Percentiles rank a stretch among this genome's conserved stretches.
Evolutionary conservation across 345 rosid species (phyloP).

Genomic region (Murraya paniculata): DNA sequence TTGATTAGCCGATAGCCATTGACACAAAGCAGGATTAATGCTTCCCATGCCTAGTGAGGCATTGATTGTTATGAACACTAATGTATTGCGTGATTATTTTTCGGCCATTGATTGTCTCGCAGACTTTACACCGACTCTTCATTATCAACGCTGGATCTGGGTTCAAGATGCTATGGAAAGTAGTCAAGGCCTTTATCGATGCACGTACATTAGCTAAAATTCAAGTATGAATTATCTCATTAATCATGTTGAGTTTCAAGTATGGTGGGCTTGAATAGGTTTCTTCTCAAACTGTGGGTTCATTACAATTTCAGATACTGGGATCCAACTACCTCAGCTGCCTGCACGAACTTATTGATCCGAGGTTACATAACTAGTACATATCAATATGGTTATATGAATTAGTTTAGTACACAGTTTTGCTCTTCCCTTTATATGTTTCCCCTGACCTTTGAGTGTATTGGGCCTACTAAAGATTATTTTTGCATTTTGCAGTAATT

Average conservation of each 20-base stretch:
- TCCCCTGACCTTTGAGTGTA: neutral
- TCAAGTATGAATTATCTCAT: constrained; percentile 30
- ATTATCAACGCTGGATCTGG: constrained; percentile 67
- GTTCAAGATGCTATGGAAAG: constrained; percentile 64
- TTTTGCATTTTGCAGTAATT: constrained; percentile 35
- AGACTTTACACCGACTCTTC: constrained; percentile 50
- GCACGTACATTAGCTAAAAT: constrained; percentile 52
- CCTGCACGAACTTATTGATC: constrained; percentile 48
- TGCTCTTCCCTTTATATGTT: neutral
- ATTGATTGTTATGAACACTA: neutral
- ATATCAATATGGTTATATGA: neutral
- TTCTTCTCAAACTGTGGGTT: neutral
- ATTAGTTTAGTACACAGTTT: neutral
- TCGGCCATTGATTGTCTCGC: constrained; percentile 4
- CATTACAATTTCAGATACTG: constrained; percentile 40
- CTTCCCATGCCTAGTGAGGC: neutral
- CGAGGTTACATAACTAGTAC: constrained; percentile 28
- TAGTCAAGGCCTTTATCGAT: constrained; percentile 49
- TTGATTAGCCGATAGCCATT: neutral
- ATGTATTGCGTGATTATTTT: neutral
- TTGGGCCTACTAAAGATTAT: neutral
- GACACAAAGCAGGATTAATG: neutral
- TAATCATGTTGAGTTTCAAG: neutral
- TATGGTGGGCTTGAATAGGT: neutral
- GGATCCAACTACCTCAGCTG: constrained; percentile 39